Conservation (phyloP, 129 eudicot species). For the Centrapalus pauciflorus region DNA sequence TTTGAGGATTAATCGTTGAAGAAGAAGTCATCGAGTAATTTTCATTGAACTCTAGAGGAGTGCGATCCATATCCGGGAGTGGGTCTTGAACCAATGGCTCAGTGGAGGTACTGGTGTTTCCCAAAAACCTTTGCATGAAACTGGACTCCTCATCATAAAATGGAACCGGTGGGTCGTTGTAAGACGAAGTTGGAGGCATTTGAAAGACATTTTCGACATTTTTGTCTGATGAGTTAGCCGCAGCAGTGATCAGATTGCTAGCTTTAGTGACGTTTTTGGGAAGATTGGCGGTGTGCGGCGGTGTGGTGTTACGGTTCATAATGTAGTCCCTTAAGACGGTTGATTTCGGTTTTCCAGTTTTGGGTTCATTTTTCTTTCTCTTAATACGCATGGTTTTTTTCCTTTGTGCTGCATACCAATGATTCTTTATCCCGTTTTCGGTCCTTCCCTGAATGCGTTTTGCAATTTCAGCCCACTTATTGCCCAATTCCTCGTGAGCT, state of each 20-base stretch:
- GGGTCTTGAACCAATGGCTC: conserved; percentile 4
- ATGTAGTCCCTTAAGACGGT: conserved; percentile 46
- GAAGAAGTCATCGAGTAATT: background rate
- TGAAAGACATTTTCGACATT: no score
- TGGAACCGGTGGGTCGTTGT: conserved; percentile 20
- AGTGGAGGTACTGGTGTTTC: background rate
- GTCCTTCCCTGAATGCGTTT: conserved; percentile 60
- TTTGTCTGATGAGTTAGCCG: background rate
- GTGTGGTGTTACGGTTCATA: background rate
- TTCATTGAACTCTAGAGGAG: conserved; percentile 8
- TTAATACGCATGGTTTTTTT: conserved; percentile 37
- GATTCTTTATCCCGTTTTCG: conserved; percentile 66
- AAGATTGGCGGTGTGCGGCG: conserved; percentile 14
- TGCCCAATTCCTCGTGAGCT: conserved; percentile 45
- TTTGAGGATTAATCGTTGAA: background rate
- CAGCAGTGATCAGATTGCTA: background rate
- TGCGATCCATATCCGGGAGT: background rate
- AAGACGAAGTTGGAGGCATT: background rate
- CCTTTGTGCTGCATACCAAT: conserved; percentile 69
- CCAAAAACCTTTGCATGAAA: conserved; percentile 33
- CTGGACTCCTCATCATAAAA: conserved; percentile 28
- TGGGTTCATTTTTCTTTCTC: conserved; percentile 21
- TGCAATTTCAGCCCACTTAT: conserved; percentile 63
- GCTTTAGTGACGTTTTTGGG: background rate
- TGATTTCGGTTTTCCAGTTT: conserved; percentile 15